A percentile compares a stretch with the other conserved stretches of the same genome.
Evolutionary conservation across 1,139 yeast genomes (phyloP).

Genomic region (Saccharomyces hybrid): DNA sequence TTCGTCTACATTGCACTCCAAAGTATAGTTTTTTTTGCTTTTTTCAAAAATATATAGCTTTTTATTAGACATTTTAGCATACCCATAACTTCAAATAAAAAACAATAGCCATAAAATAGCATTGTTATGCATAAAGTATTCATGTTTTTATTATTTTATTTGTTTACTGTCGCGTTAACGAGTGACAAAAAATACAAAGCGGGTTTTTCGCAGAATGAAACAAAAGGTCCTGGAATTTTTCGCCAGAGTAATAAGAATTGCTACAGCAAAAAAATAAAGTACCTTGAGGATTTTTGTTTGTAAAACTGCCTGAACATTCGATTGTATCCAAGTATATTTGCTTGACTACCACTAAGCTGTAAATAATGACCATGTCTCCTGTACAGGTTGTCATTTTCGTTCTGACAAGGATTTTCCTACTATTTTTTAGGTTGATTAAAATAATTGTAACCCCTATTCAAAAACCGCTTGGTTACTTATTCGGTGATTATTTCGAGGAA

Average conservation of each 20-base stretch:
- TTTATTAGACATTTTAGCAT: background rate
- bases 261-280: background rate
- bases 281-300: background rate
- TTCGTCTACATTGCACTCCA: conserved; percentile 13
- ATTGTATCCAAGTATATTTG: background rate
- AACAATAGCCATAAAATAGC: too few relatives aligned
- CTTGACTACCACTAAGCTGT: background rate
- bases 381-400: conserved; percentile 9
- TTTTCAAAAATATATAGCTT: background rate
- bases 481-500: conserved; percentile 17
- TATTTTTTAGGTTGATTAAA: conserved; percentile 14
- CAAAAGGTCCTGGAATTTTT: background rate
- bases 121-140: too few relatives aligned
- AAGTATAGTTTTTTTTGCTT: conserved; percentile 2
- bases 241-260: background rate
- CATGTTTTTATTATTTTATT: too few relatives aligned
- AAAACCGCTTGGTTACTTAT: conserved; percentile 10
- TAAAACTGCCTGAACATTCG: too few relatives aligned
- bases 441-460: conserved; percentile 15
- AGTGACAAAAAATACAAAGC: background rate
- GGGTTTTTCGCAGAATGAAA: background rate
- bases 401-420: conserved; percentile 11
- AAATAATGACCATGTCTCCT: conserved; percentile 4
- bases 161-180: background rate
- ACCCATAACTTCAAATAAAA: background rate